phyloP scores from a whole-genome alignment of 1,284 basidiomycete species.

The Ustilago sp. region DNA sequence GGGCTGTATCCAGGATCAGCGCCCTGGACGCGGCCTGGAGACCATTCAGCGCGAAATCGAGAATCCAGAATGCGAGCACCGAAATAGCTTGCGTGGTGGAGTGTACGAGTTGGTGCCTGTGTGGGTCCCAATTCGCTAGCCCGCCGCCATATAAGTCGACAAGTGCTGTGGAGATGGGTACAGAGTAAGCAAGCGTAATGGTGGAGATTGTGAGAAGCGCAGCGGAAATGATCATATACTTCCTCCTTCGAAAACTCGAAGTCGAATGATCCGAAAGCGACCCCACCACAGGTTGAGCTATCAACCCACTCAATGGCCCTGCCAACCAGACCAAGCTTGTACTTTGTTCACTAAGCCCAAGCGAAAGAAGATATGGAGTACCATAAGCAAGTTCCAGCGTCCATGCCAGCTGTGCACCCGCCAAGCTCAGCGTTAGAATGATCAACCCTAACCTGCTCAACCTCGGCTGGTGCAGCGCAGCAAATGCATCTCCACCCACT shows the following conservation, averaged over 20 bases:
- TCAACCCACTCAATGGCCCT: conserved; percentile 88
- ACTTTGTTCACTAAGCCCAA: conserved; percentile 89
- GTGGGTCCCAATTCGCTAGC: conserved; percentile 89
- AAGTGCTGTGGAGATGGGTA: conserved; percentile 79
- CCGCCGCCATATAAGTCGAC: conserved; percentile 83
- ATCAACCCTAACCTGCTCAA: conserved; percentile 70
- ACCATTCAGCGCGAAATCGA: conserved; percentile 92
- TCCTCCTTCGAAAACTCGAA: conserved; percentile 83
- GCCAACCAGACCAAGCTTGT: conserved; percentile 97
- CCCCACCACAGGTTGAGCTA: conserved; percentile 96
- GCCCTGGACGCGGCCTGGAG: conserved; percentile 92
- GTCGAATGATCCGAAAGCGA: conserved; percentile 89
- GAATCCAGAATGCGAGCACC: conserved; percentile 88
- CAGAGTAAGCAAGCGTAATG: conserved; percentile 87
- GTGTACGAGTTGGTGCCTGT: conserved; percentile 69
- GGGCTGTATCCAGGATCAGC: conserved; percentile 88
- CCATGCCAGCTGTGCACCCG: conserved; percentile 91
- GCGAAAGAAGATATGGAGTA: conserved; percentile 87
- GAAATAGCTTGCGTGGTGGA: conserved; percentile 74
- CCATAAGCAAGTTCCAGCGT: conserved; percentile 85
- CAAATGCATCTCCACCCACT: background rate
- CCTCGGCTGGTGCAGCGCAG: conserved; percentile 19
- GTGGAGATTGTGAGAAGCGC: conserved; percentile 78
- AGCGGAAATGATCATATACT: conserved; percentile 88
- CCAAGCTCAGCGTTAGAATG: conserved; percentile 73